A percentile compares a stretch with the other conserved stretches of the same genome.
Conservation (phyloP, 83 land plant species). For the Isoetes engelmannii region DNA sequence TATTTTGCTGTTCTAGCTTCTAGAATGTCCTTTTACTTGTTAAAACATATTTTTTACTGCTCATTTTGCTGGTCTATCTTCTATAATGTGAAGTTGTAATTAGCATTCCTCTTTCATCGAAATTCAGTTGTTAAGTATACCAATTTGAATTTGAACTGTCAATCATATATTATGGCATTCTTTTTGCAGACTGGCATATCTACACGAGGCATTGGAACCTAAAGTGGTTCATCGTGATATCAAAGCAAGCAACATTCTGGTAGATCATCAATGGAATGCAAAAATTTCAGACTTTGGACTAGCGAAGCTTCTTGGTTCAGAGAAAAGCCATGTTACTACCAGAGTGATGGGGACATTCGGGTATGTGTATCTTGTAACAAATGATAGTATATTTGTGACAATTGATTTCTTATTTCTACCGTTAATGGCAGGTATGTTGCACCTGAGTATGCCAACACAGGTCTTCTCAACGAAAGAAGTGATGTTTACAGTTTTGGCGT, state of each 20-base stretch:
- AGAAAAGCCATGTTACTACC: slow-evolving; percentile 57
- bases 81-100: too few relatives aligned
- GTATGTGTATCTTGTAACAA: slow-evolving; percentile 21
- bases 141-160: too few relatives aligned
- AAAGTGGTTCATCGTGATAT: slow-evolving; percentile 71
- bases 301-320: slow-evolving; percentile 60
- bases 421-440: slow-evolving; percentile 45
- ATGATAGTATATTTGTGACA: background rate
- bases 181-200: slow-evolving; percentile 44
- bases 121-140: too few relatives aligned
- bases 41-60: too few relatives aligned
- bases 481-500: slow-evolving; percentile 73
- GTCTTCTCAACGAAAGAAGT: slow-evolving; percentile 68
- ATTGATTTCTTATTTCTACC: slow-evolving; percentile 1
- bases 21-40: background rate
- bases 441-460: too few relatives aligned
- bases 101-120: too few relatives aligned
- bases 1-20: background rate
- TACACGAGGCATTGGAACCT: slow-evolving; percentile 72
- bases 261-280: slow-evolving; percentile 60
- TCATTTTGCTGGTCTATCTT: too few relatives aligned
- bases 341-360: slow-evolving; percentile 80
- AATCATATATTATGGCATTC: too few relatives aligned
- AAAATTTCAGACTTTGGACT: slow-evolving; percentile 75
- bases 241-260: slow-evolving; percentile 57